Base-by-base conservation (phyloP, 192 early-diverging fungal species). In the Phycomyces nitens region DNA sequence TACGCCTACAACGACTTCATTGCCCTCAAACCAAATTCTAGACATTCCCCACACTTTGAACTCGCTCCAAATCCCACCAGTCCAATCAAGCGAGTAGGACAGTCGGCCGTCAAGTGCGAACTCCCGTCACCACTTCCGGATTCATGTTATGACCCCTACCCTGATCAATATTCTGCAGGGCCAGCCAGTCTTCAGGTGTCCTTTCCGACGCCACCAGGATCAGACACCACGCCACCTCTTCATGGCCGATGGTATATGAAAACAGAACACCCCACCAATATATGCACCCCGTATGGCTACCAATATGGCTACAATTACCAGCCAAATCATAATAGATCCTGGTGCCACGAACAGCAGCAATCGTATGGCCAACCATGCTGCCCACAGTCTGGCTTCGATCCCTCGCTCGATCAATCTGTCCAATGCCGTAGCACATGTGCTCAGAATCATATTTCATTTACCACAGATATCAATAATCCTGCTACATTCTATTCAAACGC, bases 171-270 rank as follows among this genome's bases (percentile, higher is more conserved):
- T 9, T 24, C 61, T 38, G 23, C 61, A 50, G 61, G 38, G 39
- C 26, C 44, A 14, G 18, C 12, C 44, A 47, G 18, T 18, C 44
- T 47, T 11, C 15, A 47, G 44, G 18, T 52, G 15, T 50, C 39
- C 52, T 50, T 63, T 53, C 39, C 39, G 53, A 63, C 61, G 61
- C 60, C 60, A 61, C 60, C 60, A 23, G 60, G 44, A 52, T 49
- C 47, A 8, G 60, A 61, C 50, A 18, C 23, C 53, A 12, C 21
- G 24, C 56, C 27, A 24, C 56, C 16, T 34, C 29, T 21, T 29
- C 29, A 21, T 34, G 5, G 20, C 18, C 38, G 14, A 20, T 41
- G 16, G 14, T 16, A 3, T 57, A 34, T 57, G 3, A 47, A 47
- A 47, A 47, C 34, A 57, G 20, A 41, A 18, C 18, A 26, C 39